phyloP scores from a whole-genome alignment of 306 rosid genomes.

The Sicyos baderoa region DNA sequence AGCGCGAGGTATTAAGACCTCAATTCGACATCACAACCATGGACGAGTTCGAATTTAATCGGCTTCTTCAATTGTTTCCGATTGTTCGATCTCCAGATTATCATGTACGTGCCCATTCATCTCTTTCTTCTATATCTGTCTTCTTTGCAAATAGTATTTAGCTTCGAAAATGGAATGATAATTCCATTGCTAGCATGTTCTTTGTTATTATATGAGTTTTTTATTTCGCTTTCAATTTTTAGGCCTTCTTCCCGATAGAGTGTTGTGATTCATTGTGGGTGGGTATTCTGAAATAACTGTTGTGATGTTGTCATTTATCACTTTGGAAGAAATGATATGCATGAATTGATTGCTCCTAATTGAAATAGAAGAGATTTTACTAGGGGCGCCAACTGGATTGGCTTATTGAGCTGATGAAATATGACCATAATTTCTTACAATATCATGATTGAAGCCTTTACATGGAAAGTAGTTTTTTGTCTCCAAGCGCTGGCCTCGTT shows the following conservation, averaged over 20 bases:
- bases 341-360: not conserved
- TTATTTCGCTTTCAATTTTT: not conserved
- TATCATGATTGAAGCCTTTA: not conserved
- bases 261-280: too few species aligned
- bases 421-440: not conserved
- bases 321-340: not conserved
- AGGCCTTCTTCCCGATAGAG: too few species aligned
- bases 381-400: conserved; percentile 4
- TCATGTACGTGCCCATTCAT: conserved; percentile 34
- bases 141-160: too few species aligned
- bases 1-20: not conserved
- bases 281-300: too few species aligned
- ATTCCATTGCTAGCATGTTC: not conserved
- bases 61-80: conserved; percentile 73
- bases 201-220: not conserved
- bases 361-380: not conserved
- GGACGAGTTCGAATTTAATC: conserved; percentile 77
- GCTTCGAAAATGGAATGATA: not conserved
- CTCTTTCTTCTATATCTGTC: conserved; percentile 16
- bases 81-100: conserved; percentile 67
- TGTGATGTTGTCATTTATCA: too few species aligned
- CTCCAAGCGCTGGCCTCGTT: too few species aligned
- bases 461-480: not conserved
- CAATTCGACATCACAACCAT: conserved; percentile 22
- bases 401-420: not conserved